Evolutionary conservation across 306 rosid species (phyloP).

Genomic region (Datisca glomerata): DNA sequence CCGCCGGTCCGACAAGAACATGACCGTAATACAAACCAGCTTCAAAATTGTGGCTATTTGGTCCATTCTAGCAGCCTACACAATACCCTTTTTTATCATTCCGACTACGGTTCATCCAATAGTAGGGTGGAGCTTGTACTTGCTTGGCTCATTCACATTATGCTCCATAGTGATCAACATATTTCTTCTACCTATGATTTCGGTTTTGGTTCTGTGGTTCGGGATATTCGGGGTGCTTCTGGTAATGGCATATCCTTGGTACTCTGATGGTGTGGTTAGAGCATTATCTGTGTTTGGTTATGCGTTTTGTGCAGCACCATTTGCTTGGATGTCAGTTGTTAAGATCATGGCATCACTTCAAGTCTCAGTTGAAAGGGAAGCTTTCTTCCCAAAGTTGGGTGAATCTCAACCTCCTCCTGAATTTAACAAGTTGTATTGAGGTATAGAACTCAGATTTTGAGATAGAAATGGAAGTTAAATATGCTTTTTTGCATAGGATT

Average conservation of each 20-base stretch:
- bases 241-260: constrained; percentile 82
- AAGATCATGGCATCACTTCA: constrained; percentile 48
- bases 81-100: constrained; percentile 47
- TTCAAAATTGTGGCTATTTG: constrained; percentile 46
- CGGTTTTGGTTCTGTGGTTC: constrained; percentile 46
- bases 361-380: constrained; percentile 59
- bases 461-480: too few relatives aligned
- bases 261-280: constrained; percentile 55
- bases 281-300: constrained; percentile 55
- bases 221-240: constrained; percentile 45
- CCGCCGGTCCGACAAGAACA: constrained; percentile 52
- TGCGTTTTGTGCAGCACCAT: constrained; percentile 60
- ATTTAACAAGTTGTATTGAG: constrained; percentile 45
- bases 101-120: constrained; percentile 85
- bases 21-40: constrained; percentile 27
- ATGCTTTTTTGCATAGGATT: too few relatives aligned
- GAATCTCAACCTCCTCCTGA: constrained; percentile 39
- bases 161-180: constrained; percentile 39
- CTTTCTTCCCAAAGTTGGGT: constrained; percentile 45
- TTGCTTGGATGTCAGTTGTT: constrained; percentile 40
- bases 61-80: constrained; percentile 65
- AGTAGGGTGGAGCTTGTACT: constrained; percentile 63
- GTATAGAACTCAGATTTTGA: not conserved
- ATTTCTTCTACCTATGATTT: constrained; percentile 50
- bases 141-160: constrained; percentile 54